Evolutionary conservation across 2,329 filamentous ascomycete genomes (phyloP).

Genomic region (Metarhizium sp.): DNA sequence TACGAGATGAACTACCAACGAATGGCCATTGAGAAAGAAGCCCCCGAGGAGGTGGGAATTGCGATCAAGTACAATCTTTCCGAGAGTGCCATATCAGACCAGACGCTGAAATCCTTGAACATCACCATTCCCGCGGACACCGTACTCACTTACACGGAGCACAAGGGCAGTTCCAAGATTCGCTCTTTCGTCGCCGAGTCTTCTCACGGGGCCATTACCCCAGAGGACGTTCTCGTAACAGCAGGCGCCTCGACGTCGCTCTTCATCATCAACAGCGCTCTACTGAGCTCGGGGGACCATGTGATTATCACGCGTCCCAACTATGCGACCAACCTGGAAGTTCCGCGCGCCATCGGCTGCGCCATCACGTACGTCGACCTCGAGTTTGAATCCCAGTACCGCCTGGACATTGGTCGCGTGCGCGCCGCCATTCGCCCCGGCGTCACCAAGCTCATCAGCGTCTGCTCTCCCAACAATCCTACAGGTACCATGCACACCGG

Average conservation of each 20-base stretch:
- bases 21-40: constrained; percentile 16
- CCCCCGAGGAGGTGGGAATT: constrained; percentile 14
- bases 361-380: constrained; percentile 14
- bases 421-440: constrained; percentile 8
- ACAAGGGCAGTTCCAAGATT: constrained; percentile 10
- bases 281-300: constrained; percentile 9
- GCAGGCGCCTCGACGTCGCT: constrained; percentile 12
- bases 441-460: constrained; percentile 12
- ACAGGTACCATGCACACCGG: constrained; percentile 9
- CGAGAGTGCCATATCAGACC: constrained; percentile 15
- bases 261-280: constrained; percentile 13
- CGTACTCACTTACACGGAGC: constrained; percentile 13
- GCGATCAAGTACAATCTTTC: constrained; percentile 15
- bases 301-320: constrained; percentile 15
- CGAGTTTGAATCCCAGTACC: constrained; percentile 10
- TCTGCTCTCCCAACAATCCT: constrained; percentile 15
- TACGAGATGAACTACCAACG: constrained; percentile 14
- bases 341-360: constrained; percentile 13
- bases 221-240: constrained; percentile 14
- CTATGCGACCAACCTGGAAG: constrained; percentile 16
- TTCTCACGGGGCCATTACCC: constrained; percentile 4
- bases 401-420: constrained; percentile 7
- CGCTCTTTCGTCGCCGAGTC: constrained; percentile 9
- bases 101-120: constrained; percentile 10
- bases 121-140: constrained; percentile 11